Percentiles rank a stretch among this genome's conserved stretches.
Evolutionary conservation across 1,139 yeast genomes (phyloP).

Genomic region (Candida neerlandica): DNA sequence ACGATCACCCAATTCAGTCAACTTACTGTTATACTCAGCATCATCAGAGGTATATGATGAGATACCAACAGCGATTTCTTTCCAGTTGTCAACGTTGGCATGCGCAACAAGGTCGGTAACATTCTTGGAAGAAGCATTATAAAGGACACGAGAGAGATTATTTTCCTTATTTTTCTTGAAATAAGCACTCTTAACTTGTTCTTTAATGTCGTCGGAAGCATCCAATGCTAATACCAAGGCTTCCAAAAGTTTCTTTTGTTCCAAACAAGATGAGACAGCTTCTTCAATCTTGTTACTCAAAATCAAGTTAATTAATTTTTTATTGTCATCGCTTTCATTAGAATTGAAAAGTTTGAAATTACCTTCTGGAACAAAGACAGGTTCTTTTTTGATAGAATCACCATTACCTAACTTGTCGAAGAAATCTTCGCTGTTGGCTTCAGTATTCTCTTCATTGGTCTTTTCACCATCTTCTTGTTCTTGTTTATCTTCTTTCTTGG

Average conservation of each 20-base stretch:
- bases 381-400: constrained; percentile 19
- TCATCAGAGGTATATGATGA: constrained; percentile 55
- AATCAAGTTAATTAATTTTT: constrained; percentile 56
- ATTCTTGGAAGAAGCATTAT: constrained; percentile 60
- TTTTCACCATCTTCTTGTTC: constrained; percentile 20
- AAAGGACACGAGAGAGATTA: constrained; percentile 74
- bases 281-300: constrained; percentile 63
- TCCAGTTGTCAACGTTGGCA: constrained; percentile 82
- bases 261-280: constrained; percentile 72
- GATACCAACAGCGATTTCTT: constrained; percentile 72
- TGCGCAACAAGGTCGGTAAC: constrained; percentile 76
- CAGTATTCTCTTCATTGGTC: constrained; percentile 25
- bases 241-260: constrained; percentile 66
- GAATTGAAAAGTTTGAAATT: constrained; percentile 37
- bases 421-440: constrained; percentile 46
- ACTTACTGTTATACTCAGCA: constrained; percentile 53
- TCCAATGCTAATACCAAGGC: constrained; percentile 82
- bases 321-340: constrained; percentile 29
- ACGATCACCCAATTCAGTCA: constrained; percentile 74
- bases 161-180: constrained; percentile 58
- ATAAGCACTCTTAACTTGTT: constrained; percentile 71
- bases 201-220: constrained; percentile 62
- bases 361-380: constrained; percentile 47
- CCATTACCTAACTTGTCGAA: constrained; percentile 48
- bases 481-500: background rate